A percentile compares a stretch with the other conserved stretches of the same genome.
These are phyloP conservation scores for Akebia trifoliata DNA, from an alignment of 164 flowering plant genomes.

Conservation along the genomic window DNA sequence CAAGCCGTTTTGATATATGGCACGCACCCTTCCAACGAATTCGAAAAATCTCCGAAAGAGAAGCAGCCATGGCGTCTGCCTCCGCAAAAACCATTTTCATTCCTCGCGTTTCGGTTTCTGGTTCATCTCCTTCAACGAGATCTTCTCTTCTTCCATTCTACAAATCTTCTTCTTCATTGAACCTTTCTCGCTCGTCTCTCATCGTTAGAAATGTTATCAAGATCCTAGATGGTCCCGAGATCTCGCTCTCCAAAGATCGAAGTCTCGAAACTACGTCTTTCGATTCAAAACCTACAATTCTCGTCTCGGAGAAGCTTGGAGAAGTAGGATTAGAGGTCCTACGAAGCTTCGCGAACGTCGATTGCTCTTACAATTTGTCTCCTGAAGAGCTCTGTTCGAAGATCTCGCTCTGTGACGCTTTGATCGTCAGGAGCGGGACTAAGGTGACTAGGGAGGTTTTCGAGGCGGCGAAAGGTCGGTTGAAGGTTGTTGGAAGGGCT, in stretches of 20 bases:
- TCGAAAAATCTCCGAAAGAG: not conserved
- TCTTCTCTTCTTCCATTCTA: conserved; percentile 7
- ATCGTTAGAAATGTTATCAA: conserved; percentile 5
- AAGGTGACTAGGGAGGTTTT: conserved; percentile 77
- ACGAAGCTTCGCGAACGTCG: conserved; percentile 53
- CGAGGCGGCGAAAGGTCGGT: conserved; percentile 65
- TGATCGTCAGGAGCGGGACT: conserved; percentile 92
- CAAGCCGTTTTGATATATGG: too few species aligned
- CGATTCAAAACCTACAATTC: conserved; percentile 46
- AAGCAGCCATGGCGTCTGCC: conserved; percentile 18
- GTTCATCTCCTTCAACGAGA: conserved; percentile 3
- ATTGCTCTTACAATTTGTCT: conserved; percentile 56
- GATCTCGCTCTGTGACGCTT: conserved; percentile 67
- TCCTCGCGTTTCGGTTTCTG: conserved; percentile 1
- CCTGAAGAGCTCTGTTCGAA: conserved; percentile 57
- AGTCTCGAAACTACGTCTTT: conserved; percentile 1
- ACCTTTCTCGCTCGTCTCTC: conserved; percentile 1
- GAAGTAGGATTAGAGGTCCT: conserved; percentile 66
- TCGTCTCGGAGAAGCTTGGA: conserved; percentile 90
- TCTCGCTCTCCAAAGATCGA: not conserved
- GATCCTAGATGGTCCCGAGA: conserved; percentile 1
- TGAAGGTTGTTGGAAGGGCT: conserved; percentile 93
- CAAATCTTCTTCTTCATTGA: conserved; percentile 10
- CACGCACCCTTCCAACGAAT: too few species aligned
- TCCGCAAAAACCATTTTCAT: conserved; percentile 14